Conservation (phyloP, 2,329 filamentous ascomycete genomes). For the Curvularia sp. region DNA sequence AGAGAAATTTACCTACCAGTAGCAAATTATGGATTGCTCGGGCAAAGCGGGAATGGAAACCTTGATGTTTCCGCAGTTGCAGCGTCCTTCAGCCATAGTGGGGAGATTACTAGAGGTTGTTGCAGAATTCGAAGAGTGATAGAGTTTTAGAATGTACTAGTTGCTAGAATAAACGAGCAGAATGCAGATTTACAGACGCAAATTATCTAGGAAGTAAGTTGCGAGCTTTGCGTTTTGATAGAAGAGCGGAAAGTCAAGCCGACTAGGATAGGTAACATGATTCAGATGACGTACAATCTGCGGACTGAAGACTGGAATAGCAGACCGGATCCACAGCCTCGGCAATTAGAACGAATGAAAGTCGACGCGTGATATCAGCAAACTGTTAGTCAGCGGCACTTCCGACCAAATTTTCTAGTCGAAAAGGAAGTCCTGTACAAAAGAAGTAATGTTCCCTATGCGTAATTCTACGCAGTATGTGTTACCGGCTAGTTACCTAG, state of each 20-base stretch:
- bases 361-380: neutral
- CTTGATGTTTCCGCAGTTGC: slow-evolving; percentile 42
- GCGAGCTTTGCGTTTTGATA: too few species aligned
- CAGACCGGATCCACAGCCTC: neutral
- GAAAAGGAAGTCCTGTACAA: neutral
- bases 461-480: neutral
- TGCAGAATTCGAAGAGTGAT: too few species aligned
- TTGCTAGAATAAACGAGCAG: neutral
- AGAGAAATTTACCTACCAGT: slow-evolving; percentile 30
- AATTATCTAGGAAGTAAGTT: neutral
- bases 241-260: too few species aligned
- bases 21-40: slow-evolving; percentile 36
- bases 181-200: neutral
- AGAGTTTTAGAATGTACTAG: neutral
- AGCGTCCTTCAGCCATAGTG: slow-evolving; percentile 39
- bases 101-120: neutral
- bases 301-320: neutral
- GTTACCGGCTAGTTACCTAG: neutral
- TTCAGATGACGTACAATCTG: neutral
- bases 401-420: too few species aligned
- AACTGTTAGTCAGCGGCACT: neutral
- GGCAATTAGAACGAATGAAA: neutral
- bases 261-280: too few species aligned
- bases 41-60: slow-evolving; percentile 36
- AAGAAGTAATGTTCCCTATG: neutral